Base-by-base conservation (phyloP, 2,329 filamentous ascomycete genomes). In the Verticillium klebahnii region DNA sequence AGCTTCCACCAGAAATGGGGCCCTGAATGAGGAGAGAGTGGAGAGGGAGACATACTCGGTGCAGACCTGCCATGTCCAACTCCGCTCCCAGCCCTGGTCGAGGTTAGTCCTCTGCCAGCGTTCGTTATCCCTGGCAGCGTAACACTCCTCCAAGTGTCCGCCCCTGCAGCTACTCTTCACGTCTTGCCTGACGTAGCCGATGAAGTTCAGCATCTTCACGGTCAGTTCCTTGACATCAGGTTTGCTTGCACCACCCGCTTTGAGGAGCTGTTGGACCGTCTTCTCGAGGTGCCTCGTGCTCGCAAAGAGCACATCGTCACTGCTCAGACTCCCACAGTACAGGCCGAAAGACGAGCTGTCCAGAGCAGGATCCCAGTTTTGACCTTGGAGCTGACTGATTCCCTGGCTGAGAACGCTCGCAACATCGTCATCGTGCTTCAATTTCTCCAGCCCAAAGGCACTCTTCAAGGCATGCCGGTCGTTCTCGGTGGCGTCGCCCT, bases 51-150 rank as follows among this genome's bases (percentile, higher is more conserved):
- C 45, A 19, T 52, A 52, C 45, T 85, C 78, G 6, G 81, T 84
- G 74, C 83, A 85, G 45, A 79, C 81, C 64, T 85, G 83, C 67
- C 82, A 85, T 0, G 73, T 67, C 83, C 83, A 85, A 29, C 78
- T 72, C 0, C 82, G 75, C 69, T 61, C 40, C 59, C 58, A 62
- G 5, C 66, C 62, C 6, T 69, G 67, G 1, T 68, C 12, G 1
- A 74, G 60, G 3, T 62, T 63, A 0, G 64, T 70, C 17, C 66
- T 64, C 19, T 67, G 59, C 2, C 57, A 37, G 4, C 55, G 56
- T n/a, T 62, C 40, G 14, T 31, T 34, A 1, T 68, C 65, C 0
- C 68, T 70, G n/a, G 64, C 62, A 0, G 73, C 73, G 56, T 71
- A 73, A 65, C 76, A 78, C 23, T 72, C 66, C 2, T 66, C 36